These are phyloP conservation scores for Patellifolia procumbens DNA, from an alignment of 179 eudicot genomes.

Conservation along the genomic window DNA sequence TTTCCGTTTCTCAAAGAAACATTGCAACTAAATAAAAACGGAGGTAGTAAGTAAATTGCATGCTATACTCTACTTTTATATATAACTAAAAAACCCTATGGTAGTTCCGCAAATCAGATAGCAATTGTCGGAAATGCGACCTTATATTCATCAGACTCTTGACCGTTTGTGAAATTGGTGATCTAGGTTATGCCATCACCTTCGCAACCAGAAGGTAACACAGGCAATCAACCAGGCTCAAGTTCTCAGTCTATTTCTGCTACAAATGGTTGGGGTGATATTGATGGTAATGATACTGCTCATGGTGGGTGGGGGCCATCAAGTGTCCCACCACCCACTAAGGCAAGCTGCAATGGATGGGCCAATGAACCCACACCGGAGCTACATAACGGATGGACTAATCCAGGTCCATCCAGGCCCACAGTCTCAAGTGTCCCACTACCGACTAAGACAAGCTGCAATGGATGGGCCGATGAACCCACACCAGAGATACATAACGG, in stretches of 20 bases:
- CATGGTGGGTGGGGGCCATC: conserved; percentile 31
- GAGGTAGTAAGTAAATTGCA: too few species aligned
- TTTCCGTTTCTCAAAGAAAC: too few species aligned
- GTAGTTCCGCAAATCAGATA: too few species aligned
- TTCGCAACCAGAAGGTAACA: conserved; percentile 19
- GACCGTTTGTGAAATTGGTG: not conserved
- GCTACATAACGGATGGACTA: conserved; percentile 41
- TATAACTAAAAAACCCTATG: too few species aligned
- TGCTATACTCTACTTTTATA: too few species aligned
- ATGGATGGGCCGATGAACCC: conserved; percentile 43
- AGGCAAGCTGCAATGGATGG: conserved; percentile 41
- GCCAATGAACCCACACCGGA: conserved; percentile 31
- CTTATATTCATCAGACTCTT: not conserved
- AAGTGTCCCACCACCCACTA: conserved; percentile 29
- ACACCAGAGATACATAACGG: conserved; percentile 34
- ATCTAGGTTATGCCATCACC: conserved; percentile 40
- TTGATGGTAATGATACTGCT: conserved; percentile 10
- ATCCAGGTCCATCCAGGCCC: conserved; percentile 25
- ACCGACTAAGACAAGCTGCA: conserved; percentile 32
- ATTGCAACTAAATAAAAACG: too few species aligned
- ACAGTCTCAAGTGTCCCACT: conserved; percentile 26
- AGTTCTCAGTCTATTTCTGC: conserved; percentile 30
- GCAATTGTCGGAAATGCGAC: not conserved
- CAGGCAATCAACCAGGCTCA: conserved; percentile 25
- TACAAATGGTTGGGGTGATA: conserved; percentile 38